Evolutionary conservation across 768 basidiomycete species (phyloP), one percentile per base, ranked within the genome.

Genomic region (Leccinum barrowsii): DNA sequence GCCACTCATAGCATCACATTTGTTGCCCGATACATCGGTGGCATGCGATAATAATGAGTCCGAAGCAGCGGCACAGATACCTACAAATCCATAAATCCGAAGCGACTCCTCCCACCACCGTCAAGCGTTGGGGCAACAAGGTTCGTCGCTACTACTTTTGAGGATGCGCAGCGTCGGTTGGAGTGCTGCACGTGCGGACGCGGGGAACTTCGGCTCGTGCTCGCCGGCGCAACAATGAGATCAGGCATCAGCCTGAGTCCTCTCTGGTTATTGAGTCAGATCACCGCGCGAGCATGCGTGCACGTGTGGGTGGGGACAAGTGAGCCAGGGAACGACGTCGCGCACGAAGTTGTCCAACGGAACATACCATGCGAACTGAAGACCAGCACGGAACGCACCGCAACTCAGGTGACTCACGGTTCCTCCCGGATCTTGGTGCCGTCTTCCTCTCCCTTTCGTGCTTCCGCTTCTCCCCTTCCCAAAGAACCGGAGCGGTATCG

Each of bases 141-240:
- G 34, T 13, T 34, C 11, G 12, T 0, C 5, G 34, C 8, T 34
- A 34, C 34, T 34, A 34, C 89, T 85, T 70, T 90, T 92, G 12
- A 90, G 79, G 56, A 91, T 90, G 37, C 84, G 84, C 64, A 90
- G 76, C 7, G 81, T 70, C 7, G 85, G 81, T 52, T 86, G 85
- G 61, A 90, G 76, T 0, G 82, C 84, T 2, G 80, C 77, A 4
- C 78, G 72, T 4, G 84, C 1, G 77, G 81, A 2, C 85, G 80
- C 1, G 81, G 67, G 3, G 77, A 66, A 1, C 73, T 70, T 13
- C 73, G 67, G 10, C 75, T 63, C 5, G 77, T 75, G 54, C 71
- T 73, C 17, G 78, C 70, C 2, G 69, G 65, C 0, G 78, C 65
- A 2, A 85, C 73, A 50, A 89, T 71, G 19, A 90, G 70, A 26